Evolutionary conservation across 2,329 filamentous ascomycete genomes (phyloP).

Genomic region (Teratosphaeria epicoccoides): DNA sequence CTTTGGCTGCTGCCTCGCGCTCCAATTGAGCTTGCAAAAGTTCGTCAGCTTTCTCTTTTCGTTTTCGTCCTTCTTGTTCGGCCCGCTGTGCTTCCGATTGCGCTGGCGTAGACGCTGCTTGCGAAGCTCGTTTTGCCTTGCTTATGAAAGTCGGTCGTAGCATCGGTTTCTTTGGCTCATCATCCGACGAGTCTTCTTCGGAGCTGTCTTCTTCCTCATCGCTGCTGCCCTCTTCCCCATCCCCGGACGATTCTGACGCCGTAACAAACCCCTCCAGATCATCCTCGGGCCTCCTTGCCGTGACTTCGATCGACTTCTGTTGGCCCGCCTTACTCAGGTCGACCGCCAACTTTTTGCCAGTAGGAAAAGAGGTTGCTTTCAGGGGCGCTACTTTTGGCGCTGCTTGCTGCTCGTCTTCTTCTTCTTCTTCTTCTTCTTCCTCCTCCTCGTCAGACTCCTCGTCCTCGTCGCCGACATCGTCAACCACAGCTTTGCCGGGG

Average conservation of each 20-base stretch:
- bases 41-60: conserved; percentile 62
- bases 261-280: conserved; percentile 49
- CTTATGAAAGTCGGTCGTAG: conserved; percentile 58
- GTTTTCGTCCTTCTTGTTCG: conserved; percentile 45
- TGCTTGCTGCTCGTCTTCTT: conserved; percentile 39
- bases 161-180: conserved; percentile 47
- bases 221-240: conserved; percentile 27
- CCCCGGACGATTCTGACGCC: conserved; percentile 35
- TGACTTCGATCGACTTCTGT: conserved; percentile 18
- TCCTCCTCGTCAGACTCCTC: conserved; percentile 37
- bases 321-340: conserved; percentile 34
- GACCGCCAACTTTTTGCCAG: conserved; percentile 31
- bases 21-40: conserved; percentile 83
- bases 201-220: conserved; percentile 31
- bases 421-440: conserved; percentile 40
- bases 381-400: conserved; percentile 29
- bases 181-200: conserved; percentile 39
- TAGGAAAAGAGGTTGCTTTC: conserved; percentile 38
- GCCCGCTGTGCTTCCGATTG: conserved; percentile 28
- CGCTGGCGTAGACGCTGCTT: conserved; percentile 15
- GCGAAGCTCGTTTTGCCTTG: conserved; percentile 45
- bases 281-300: conserved; percentile 22
- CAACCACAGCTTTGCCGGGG: conserved; percentile 63
- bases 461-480: conserved; percentile 32
- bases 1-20: conserved; percentile 64